Evolutionary conservation across 805 yeast species (phyloP).

Genomic region (Wickerhamiella spandovensis): DNA sequence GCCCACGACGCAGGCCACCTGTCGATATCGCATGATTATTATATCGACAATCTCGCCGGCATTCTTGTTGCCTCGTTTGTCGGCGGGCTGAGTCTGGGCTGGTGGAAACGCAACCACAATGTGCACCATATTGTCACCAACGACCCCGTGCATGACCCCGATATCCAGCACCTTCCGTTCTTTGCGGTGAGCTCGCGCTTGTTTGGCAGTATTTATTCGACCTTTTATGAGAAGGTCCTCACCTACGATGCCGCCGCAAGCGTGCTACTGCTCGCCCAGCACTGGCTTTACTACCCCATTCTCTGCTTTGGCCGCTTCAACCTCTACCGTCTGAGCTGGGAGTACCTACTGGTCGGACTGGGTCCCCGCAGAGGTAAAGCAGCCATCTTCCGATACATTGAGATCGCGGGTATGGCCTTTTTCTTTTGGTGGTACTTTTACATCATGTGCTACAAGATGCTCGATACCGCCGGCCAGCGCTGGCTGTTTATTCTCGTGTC

Average conservation of each 20-base stretch:
- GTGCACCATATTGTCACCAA: slow-evolving; percentile 89
- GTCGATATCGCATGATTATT: slow-evolving; percentile 68
- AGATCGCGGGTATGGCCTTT: slow-evolving; percentile 50
- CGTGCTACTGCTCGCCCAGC: slow-evolving; percentile 46
- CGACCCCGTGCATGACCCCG: slow-evolving; percentile 90
- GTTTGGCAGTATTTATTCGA: slow-evolving; percentile 58
- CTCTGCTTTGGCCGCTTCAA: slow-evolving; percentile 77
- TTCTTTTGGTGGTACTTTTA: slow-evolving; percentile 80
- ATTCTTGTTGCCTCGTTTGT: slow-evolving; percentile 58
- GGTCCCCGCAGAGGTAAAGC: slow-evolving; percentile 76
- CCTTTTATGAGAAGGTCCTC: slow-evolving; percentile 58
- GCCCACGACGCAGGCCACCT: slow-evolving; percentile 89
- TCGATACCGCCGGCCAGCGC: slow-evolving; percentile 42
- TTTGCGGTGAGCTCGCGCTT: slow-evolving; percentile 71
- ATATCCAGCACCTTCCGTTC: slow-evolving; percentile 84
- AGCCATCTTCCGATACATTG: slow-evolving; percentile 76
- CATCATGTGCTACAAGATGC: slow-evolving; percentile 35
- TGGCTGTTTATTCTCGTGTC: slow-evolving; percentile 54
- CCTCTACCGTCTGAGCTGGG: slow-evolving; percentile 70
- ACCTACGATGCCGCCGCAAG: slow-evolving; percentile 58
- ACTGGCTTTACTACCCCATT: slow-evolving; percentile 62
- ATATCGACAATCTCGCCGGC: slow-evolving; percentile 61
- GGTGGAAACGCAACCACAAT: slow-evolving; percentile 93
- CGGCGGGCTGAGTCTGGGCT: slow-evolving; percentile 83
- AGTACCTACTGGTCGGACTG: slow-evolving; percentile 53